Evolutionary conservation across 345 rosid species (phyloP).

Genomic region (Laguncularia racemosa): DNA sequence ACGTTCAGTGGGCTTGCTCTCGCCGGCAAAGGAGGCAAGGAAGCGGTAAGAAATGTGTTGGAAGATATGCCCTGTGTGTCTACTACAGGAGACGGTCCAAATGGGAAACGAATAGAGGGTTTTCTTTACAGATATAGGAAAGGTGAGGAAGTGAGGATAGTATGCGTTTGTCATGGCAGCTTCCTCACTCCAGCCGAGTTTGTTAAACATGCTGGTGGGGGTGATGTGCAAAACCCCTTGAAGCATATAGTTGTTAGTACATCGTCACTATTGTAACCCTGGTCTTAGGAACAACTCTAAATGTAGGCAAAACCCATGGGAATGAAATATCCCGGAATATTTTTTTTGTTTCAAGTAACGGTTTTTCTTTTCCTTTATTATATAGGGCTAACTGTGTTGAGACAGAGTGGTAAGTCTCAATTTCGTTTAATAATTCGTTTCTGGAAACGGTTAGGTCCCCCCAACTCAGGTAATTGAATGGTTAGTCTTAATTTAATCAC

Average conservation of each 20-base stretch:
- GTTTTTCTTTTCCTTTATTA: no score
- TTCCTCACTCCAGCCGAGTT: conserved; percentile 79
- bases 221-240: conserved; percentile 58
- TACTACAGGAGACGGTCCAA: conserved; percentile 66
- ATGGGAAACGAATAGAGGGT: conserved; percentile 71
- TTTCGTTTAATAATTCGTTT: no score
- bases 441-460: no score
- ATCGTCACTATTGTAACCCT: conserved; percentile 18
- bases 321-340: no score
- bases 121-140: conserved; percentile 66
- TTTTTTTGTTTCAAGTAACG: no score
- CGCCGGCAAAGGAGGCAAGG: conserved; percentile 13
- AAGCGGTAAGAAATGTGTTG: conserved; percentile 27
- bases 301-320: no score
- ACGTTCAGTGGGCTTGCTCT: background rate
- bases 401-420: no score
- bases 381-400: no score
- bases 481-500: no score
- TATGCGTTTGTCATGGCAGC: conserved; percentile 86
- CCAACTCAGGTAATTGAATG: no score
- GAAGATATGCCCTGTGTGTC: conserved; percentile 91
- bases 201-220: conserved; percentile 78
- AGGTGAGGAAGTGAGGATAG: conserved; percentile 75
- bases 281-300: no score
- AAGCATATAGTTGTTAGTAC: conserved; percentile 75